Evolutionary conservation across 768 basidiomycete genomes (phyloP).

Genomic region (Trametes cingulata): DNA sequence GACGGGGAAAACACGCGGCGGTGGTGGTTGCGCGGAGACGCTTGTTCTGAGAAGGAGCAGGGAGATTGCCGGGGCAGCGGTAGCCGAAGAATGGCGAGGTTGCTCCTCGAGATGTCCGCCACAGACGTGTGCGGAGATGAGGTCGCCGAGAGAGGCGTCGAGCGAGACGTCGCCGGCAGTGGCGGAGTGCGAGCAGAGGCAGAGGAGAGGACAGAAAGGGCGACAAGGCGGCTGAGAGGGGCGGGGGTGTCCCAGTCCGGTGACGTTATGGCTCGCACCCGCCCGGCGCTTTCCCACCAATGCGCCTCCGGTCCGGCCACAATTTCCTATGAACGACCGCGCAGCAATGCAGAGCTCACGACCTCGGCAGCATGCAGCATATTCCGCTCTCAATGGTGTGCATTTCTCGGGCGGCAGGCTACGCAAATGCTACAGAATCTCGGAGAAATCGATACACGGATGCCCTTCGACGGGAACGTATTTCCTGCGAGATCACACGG

Average conservation of each 20-base stretch:
- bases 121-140: slow-evolving; percentile 1
- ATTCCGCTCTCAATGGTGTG: no score
- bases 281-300: neutral
- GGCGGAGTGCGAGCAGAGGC: neutral
- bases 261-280: slow-evolving; percentile 4
- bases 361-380: neutral
- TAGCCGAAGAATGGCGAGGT: slow-evolving; percentile 12
- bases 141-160: slow-evolving; percentile 8
- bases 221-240: slow-evolving; percentile 8
- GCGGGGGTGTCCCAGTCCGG: neutral
- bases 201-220: neutral
- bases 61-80: slow-evolving; percentile 14
- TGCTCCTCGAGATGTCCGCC: slow-evolving; percentile 1
- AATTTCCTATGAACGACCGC: neutral
- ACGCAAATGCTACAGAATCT: neutral
- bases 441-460: neutral
- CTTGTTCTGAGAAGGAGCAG: slow-evolving; percentile 2
- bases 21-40: slow-evolving; percentile 13
- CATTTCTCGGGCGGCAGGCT: no score
- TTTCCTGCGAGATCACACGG: slow-evolving; percentile 6
- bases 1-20: slow-evolving; percentile 11
- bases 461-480: neutral
- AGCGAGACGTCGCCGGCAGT: neutral
- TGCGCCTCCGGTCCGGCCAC: slow-evolving; percentile 12
- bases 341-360: neutral